A percentile compares a stretch with the other conserved stretches of the same genome.
Conservation (phyloP, 2,329 filamentous ascomycete genomes). For the Neurospora crassa region DNA sequence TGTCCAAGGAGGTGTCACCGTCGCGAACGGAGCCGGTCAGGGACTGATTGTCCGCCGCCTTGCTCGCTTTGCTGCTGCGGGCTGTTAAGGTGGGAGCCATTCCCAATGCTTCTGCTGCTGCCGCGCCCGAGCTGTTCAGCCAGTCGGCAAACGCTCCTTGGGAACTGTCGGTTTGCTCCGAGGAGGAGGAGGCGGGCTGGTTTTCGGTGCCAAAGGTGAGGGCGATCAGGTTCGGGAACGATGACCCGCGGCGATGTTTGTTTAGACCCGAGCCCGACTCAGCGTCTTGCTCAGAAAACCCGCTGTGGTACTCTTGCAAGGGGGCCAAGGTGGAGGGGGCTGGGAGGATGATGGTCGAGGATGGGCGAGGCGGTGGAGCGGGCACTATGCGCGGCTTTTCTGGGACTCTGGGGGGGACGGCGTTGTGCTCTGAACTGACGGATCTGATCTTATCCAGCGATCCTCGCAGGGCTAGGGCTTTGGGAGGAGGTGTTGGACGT, state of each 20-base stretch:
- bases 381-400: slow-evolving; percentile 12
- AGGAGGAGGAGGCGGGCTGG: slow-evolving; percentile 13
- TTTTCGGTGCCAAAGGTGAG: slow-evolving; percentile 20
- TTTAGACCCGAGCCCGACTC: slow-evolving; percentile 11
- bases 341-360: slow-evolving; percentile 5
- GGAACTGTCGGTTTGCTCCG: slow-evolving; percentile 19
- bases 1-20: slow-evolving; percentile 20
- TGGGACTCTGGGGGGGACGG: slow-evolving; percentile 12
- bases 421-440: slow-evolving; percentile 11
- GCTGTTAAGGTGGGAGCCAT: slow-evolving; percentile 8
- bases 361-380: slow-evolving; percentile 3
- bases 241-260: slow-evolving; percentile 26
- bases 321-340: slow-evolving; percentile 17
- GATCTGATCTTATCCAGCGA: slow-evolving; percentile 9
- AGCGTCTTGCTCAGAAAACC: slow-evolving; percentile 19
- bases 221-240: slow-evolving; percentile 27
- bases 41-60: slow-evolving; percentile 7
- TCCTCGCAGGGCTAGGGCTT: slow-evolving; percentile 11
- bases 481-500: slow-evolving; percentile 7
- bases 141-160: slow-evolving; percentile 24
- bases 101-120: slow-evolving; percentile 16
- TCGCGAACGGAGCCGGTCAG: neutral
- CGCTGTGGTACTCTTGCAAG: slow-evolving; percentile 25
- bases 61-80: slow-evolving; percentile 9
- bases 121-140: slow-evolving; percentile 21